A percentile compares a stretch with the other conserved stretches of the same genome.
phyloP scores from a whole-genome alignment of 257 asterid genomes.

The Solanum appendiculatum region DNA sequence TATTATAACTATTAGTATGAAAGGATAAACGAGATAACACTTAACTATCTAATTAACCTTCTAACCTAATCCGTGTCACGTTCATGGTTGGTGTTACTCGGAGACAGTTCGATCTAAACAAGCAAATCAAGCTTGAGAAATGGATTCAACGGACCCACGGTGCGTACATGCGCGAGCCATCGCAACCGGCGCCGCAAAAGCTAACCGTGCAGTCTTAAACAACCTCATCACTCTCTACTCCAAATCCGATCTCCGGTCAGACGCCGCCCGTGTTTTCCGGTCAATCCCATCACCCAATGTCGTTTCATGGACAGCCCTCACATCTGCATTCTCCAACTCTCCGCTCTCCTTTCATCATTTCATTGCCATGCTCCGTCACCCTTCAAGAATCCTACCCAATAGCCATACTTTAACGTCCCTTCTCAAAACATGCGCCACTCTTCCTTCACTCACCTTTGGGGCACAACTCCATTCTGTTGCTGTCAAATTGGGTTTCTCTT shows the following conservation, averaged over 20 bases:
- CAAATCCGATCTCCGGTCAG: conserved; percentile 30
- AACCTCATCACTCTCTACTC: conserved; percentile 72
- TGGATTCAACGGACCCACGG: conserved; percentile 43
- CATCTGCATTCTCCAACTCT: conserved; percentile 36
- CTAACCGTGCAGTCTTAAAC: conserved; percentile 44
- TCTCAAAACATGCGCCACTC: conserved; percentile 47
- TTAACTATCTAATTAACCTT: too few species aligned
- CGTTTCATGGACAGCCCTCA: conserved; percentile 72
- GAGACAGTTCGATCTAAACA: background rate
- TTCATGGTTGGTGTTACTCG: too few species aligned
- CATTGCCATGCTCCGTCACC: conserved; percentile 70
- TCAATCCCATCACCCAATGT: conserved; percentile 56
- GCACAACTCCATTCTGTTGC: conserved; percentile 54
- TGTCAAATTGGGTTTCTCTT: conserved; percentile 26
- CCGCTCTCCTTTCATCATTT: conserved; percentile 41
- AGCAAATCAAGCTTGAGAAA: background rate
- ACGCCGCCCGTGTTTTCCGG: conserved; percentile 48
- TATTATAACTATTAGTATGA: too few species aligned
- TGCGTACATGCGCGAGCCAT: conserved; percentile 48
- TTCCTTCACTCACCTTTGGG: conserved; percentile 23
- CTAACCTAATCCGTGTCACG: too few species aligned
- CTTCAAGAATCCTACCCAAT: conserved; percentile 33
- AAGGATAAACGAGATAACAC: too few species aligned
- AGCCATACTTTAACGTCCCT: conserved; percentile 52
- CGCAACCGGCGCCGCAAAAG: conserved; percentile 21